Base-by-base conservation (phyloP, 2,329 filamentous ascomycete genomes). In the Claviceps lovelessii region DNA sequence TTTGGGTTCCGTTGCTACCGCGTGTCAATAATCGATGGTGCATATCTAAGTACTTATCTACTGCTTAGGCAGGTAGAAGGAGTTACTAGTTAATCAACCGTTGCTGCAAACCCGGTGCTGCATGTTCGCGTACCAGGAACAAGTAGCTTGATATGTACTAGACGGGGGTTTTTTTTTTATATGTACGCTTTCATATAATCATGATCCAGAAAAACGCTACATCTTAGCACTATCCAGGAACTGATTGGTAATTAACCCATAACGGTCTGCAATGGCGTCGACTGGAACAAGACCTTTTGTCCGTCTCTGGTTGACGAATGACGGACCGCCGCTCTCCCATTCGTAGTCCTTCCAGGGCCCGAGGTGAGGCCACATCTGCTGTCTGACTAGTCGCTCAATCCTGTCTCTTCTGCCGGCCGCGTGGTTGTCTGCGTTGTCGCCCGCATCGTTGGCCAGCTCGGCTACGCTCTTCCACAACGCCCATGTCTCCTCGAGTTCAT, bases 401-500 rank as follows among this genome's bases (percentile, higher is more conserved):
- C 64, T 66, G 0, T 62, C 59, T 23, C 67, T 67, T 6, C 64
- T 61, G 41, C 63, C 61, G 33, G 58, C 58, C 37, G 64, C 68
- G 1, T 60, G 63, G 39, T 70, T 63, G 0, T 67, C 63, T 39
- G 64, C 68, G 1, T 60, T 63, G 39, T 70, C 63, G 0, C 67
- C 63, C 28, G 65, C 59, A 23, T 77, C 64, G 1, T 70, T 71
- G 53, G 73, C 71, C 13, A 78, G 61, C 0, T 64, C 65, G 4
- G 66, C 60, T 13, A 80, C 76, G 54, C 76, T 78, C 56, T 73
- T 71, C 76, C 81, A 84, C 23, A 83, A 72, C 1, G 70, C 67
- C 62, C 77, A 74, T 6, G 81, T 83, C 67, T 85, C 77, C 56
- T 84, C 80, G 3, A 88, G 70, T 64, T 88, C 84, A 1, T 70